Percentiles rank a stretch among this genome's conserved stretches.
These are phyloP conservation scores for Aspergillus fijiensis DNA, from an alignment of 2,329 filamentous ascomycete species.

Conservation along the genomic window DNA sequence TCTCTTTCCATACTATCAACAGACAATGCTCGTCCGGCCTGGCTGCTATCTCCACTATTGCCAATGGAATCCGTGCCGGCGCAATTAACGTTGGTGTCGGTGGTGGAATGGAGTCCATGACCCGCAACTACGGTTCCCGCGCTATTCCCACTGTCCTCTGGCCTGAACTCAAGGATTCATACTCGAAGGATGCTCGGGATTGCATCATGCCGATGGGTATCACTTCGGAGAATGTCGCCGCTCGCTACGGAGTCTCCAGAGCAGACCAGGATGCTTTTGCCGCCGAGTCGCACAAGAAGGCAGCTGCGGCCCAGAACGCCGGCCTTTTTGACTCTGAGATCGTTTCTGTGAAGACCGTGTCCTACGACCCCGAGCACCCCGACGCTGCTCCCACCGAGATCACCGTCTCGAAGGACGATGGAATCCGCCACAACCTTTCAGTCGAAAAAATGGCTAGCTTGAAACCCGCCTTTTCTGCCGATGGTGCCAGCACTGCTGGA, in stretches of 20 bases:
- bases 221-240: slow-evolving; percentile 84
- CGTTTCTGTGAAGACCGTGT: slow-evolving; percentile 72
- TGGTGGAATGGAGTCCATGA: slow-evolving; percentile 96
- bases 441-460: slow-evolving; percentile 72
- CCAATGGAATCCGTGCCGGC: slow-evolving; percentile 72
- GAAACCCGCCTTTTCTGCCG: slow-evolving; percentile 78
- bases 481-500: slow-evolving; percentile 78
- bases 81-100: slow-evolving; percentile 73
- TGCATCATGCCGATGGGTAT: slow-evolving; percentile 95
- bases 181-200: slow-evolving; percentile 69
- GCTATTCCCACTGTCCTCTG: slow-evolving; percentile 84
- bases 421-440: slow-evolving; percentile 68
- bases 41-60: slow-evolving; percentile 71
- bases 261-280: slow-evolving; percentile 83
- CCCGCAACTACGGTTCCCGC: slow-evolving; percentile 76
- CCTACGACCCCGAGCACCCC: slow-evolving; percentile 62
- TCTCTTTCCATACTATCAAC: slow-evolving; percentile 83
- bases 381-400: slow-evolving; percentile 58
- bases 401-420: slow-evolving; percentile 76
- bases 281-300: slow-evolving; percentile 69
- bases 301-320: slow-evolving; percentile 65
- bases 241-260: slow-evolving; percentile 69
- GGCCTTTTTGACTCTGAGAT: slow-evolving; percentile 78
- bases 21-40: slow-evolving; percentile 79
- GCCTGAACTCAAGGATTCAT: slow-evolving; percentile 66